Base-by-base conservation (phyloP, 768 basidiomycete genomes). In the Nevesoporus exiguus region DNA sequence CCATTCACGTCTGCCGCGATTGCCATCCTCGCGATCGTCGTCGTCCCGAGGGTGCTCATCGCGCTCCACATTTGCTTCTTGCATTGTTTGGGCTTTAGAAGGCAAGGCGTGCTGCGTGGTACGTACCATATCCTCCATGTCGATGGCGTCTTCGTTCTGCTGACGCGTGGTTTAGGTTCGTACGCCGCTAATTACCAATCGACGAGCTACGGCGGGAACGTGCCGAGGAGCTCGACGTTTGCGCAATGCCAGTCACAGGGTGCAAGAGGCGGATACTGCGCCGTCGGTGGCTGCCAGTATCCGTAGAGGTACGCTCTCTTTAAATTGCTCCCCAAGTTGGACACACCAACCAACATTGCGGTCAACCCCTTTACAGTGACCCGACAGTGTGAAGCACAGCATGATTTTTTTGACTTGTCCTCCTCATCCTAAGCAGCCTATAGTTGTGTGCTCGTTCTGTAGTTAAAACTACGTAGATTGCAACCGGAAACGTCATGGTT, bases 171-270 rank as follows among this genome's bases (percentile, higher is more conserved):
- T 10, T 21, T 11, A 65, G 64, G 29, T 7, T 59, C 65, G 1
- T 55, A 53, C 27, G 57, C 49, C 7, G 33, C 52, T 34, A 52
- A 54, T 15, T 66, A 65, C 17, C 65, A 68, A 7, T 57, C 65
- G 36, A 67, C 60, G 13, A 9, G 47, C 33, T 47, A 55, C 17
- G 54, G 66, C 39, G 54, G 63, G 22, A 65, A 67, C 27, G 43
- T 48, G 19, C 49, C 21, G n/a, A 61, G 59, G 39, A 11, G 11
- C 39, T 39, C 39, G 39, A 39, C 39, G 41, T 56, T 52, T 64
- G 24, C 55, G 9, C 49, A 10, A 5, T 36, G 19, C n/a, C 63
- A 62, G 34, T 65, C 52, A 1, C 7, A 50, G 25, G 45, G 49
- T 14, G 15, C 19, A 29, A 29, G 27, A 8, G 27, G 8, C 27